Conservation (phyloP, 1,139 yeast genomes). For the Saccharomyces hybrid region DNA sequence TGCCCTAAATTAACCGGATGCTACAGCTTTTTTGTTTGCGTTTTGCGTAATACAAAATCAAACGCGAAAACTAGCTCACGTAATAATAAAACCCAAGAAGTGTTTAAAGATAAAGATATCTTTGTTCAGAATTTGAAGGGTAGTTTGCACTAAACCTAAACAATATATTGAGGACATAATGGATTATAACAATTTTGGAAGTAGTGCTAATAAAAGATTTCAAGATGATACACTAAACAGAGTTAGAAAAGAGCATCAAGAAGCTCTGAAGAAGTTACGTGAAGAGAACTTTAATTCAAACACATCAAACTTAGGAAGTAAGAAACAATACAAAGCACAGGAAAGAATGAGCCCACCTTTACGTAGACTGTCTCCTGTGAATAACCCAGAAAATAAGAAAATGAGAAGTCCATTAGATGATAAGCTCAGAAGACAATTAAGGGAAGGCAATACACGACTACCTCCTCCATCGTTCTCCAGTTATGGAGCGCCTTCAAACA, state of each 20-base stretch:
- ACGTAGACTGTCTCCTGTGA: not conserved
- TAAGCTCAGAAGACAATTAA: conserved; percentile 5
- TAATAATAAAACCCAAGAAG: not conserved
- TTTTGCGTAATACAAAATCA: not conserved
- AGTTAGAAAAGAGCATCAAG: conserved; percentile 4
- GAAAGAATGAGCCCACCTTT: not conserved
- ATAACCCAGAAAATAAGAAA: not conserved
- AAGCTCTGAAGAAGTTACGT: not conserved
- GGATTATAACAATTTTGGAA: not conserved
- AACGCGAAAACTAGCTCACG: not conserved
- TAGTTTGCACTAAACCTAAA: not conserved
- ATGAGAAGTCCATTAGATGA: conserved; percentile 3
- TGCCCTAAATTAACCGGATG: not conserved
- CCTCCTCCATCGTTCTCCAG: not conserved
- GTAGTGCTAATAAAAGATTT: not conserved
- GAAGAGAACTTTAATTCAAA: not conserved
- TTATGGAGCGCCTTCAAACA: not conserved
- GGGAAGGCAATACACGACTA: not conserved
- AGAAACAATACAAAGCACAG: not conserved
- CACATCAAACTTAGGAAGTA: not conserved
- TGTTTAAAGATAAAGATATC: no score
- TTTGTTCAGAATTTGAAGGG: not conserved
- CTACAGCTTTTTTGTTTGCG: not conserved
- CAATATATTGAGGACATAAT: not conserved
- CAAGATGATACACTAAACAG: conserved; percentile 4